Evolutionary conservation across 2,329 filamentous ascomycete genomes (phyloP).

Genomic region (Sphaerulina musiva): DNA sequence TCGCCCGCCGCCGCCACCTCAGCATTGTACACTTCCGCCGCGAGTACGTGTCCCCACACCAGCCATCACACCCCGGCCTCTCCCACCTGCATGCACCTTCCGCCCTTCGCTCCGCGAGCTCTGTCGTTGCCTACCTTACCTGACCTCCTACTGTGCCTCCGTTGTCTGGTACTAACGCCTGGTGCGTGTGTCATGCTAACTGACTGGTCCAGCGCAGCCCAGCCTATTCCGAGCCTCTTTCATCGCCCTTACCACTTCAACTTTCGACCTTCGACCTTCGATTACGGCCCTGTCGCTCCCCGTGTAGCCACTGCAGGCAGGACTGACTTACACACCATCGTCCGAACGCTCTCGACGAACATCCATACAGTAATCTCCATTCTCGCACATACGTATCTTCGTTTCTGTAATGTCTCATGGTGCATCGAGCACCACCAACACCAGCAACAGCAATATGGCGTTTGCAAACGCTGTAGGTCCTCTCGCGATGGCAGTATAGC

Average conservation of each 20-base stretch:
- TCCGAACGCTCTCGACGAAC: conserved; percentile 18
- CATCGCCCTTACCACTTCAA: conserved; percentile 5
- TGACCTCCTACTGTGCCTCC: not conserved
- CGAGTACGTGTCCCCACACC: not conserved
- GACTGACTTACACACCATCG: not conserved
- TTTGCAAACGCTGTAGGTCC: conserved; percentile 20
- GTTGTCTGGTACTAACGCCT: not conserved
- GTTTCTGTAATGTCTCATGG: conserved; percentile 27
- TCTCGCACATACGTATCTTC: conserved; percentile 28
- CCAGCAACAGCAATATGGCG: conserved; percentile 15
- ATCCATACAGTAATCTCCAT: conserved; percentile 21
- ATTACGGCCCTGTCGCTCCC: conserved; percentile 2
- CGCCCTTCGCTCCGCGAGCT: not conserved
- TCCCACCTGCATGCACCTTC: not conserved
- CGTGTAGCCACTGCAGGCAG: not conserved
- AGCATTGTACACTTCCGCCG: not conserved
- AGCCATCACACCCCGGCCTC: not conserved
- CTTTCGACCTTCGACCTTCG: not conserved
- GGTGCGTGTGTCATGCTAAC: conserved; percentile 4
- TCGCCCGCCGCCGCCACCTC: not conserved
- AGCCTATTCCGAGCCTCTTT: conserved; percentile 1
- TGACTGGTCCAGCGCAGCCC: conserved; percentile 3
- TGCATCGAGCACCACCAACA: conserved; percentile 19
- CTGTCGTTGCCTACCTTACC: not conserved
- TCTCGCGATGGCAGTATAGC: not conserved